Evolutionary conservation across 441 rosid genomes (phyloP).

Genomic region (Gossypium trilobum): DNA sequence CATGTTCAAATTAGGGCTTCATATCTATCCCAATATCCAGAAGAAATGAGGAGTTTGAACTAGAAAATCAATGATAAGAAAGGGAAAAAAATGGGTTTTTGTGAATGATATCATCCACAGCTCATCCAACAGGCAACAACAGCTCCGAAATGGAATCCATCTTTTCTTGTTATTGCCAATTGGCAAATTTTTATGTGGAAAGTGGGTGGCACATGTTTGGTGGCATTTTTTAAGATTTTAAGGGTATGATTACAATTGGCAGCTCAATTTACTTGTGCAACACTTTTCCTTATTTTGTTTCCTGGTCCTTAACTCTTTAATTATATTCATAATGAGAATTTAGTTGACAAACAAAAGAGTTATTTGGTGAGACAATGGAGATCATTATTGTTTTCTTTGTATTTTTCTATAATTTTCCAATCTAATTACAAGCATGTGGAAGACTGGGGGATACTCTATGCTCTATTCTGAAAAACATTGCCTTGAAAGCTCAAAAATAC

Average conservation of each 20-base stretch:
- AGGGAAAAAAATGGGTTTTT: not conserved
- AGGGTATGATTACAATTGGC: not conserved
- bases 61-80: no score
- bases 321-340: not conserved
- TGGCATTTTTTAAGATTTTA: not conserved
- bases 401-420: no score
- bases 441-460: not conserved
- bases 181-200: not conserved
- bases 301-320: not conserved
- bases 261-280: not conserved
- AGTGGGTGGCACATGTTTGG: slow-evolving; percentile 1
- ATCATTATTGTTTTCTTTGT: not conserved
- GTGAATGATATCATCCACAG: not conserved
- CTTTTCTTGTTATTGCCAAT: not conserved
- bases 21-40: no score
- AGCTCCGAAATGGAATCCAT: not conserved
- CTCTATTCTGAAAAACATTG: not conserved
- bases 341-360: not conserved
- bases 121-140: not conserved
- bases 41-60: no score
- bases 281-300: not conserved
- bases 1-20: no score
- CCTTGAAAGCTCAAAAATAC: not conserved
- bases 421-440: no score
- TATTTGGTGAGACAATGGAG: not conserved